Evolutionary conservation across 345 rosid genomes (phyloP).

Genomic region (Citrus hindsii): DNA sequence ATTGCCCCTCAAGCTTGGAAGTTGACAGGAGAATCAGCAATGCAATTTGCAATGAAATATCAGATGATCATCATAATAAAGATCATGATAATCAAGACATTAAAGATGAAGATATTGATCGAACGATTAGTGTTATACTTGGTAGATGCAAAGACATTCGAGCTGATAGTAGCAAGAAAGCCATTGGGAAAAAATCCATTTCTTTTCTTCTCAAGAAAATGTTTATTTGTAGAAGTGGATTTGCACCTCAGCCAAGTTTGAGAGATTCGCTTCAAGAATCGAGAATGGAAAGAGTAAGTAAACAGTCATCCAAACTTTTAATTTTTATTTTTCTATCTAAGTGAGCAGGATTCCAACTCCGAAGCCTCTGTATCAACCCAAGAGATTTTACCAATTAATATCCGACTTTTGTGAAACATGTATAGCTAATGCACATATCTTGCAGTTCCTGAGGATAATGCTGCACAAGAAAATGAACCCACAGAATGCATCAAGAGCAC

Average conservation of each 20-base stretch:
- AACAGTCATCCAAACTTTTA: background rate
- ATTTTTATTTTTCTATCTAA: background rate
- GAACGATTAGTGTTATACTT: slow-evolving; percentile 83
- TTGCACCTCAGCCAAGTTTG: slow-evolving; percentile 65
- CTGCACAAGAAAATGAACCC: slow-evolving; percentile 72
- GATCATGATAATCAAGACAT: background rate
- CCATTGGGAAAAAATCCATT: slow-evolving; percentile 64
- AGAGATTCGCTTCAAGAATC: slow-evolving; percentile 79
- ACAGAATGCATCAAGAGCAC: slow-evolving; percentile 47
- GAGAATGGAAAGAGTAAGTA: slow-evolving; percentile 90
- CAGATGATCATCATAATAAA: slow-evolving; percentile 20
- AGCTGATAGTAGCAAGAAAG: slow-evolving; percentile 53
- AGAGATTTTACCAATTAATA: too few relatives aligned
- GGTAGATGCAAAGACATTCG: slow-evolving; percentile 87
- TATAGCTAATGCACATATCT: too few relatives aligned
- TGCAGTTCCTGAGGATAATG: slow-evolving; percentile 76
- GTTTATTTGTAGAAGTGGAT: slow-evolving; percentile 68
- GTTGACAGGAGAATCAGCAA: slow-evolving; percentile 70
- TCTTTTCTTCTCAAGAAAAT: slow-evolving; percentile 81
- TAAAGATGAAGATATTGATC: slow-evolving; percentile 74
- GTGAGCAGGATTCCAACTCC: too few relatives aligned
- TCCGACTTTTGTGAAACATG: too few relatives aligned
- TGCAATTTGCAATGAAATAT: slow-evolving; percentile 31
- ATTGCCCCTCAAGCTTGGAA: slow-evolving; percentile 97
- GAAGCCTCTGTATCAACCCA: too few relatives aligned